Base-by-base conservation (phyloP, 495 filamentous ascomycete species). In the Chlorociboria aeruginascens region DNA sequence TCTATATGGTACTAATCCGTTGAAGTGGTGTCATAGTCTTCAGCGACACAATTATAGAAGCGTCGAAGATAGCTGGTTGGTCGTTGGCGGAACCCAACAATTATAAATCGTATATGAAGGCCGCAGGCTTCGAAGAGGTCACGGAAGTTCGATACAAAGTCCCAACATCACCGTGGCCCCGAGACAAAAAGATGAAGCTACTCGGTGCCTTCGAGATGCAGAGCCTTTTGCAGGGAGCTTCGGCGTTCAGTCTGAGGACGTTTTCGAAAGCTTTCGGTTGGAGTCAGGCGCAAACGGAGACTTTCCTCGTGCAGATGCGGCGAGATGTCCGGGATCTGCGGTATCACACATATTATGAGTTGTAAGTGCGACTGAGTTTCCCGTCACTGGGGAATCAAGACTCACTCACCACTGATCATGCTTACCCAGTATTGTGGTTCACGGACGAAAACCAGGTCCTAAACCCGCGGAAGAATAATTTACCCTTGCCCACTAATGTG, bases 221-320 rank as follows among this genome's bases (percentile, higher is more conserved):
- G 7, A 52, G 48, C 32, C 36, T 57, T 10, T 8, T 50, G 25
- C 9, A 32, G n/a, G 50, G 50, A 34, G 7, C 48, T 12, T 37
- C 34, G 6, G 50, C 41, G 6, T 50, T 57, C 31, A 51, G 49
- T 43, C 29, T 52, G 34, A 44, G 53, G 30, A 46, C 46, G 16
- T 56, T 81, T 50, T 78, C 74, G 1, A 68, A 69, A 13, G 64
- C 71, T n/a, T 64, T 77, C 11, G 72, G 74, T 2, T 77, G 73
- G 69, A 68, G 45, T 11, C 62, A 46, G 28, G 67, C 66, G 16
- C 65, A 82, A 55, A 69, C 76, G 17, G 69, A 79, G 50, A 66
- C 66, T 8, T 65, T 81, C 47, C 63, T 76, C 3, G 70, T 67
- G 8, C 63, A 73, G 11, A 66, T 78, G 3, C 66, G 71, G 34